Conservation (phyloP, 164 flowering plant genomes). For the Aristolochia contorta region DNA sequence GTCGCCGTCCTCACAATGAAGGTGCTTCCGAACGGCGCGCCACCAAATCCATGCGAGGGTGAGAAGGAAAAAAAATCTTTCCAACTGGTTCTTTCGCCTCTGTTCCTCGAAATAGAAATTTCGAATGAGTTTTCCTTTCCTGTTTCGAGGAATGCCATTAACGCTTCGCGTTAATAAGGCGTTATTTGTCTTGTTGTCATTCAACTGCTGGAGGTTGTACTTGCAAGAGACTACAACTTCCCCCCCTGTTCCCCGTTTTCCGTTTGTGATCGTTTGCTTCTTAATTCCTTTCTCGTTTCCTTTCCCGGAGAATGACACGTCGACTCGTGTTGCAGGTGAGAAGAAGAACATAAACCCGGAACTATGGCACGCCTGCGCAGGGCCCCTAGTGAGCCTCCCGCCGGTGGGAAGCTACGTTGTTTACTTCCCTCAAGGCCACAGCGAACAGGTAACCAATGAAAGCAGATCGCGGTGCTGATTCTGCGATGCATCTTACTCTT, state of each 20-base stretch:
- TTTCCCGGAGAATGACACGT: slow-evolving; percentile 3
- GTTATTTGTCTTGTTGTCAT: too few relatives aligned
- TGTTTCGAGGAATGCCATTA: background rate
- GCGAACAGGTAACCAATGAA: slow-evolving; percentile 56
- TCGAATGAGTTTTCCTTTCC: slow-evolving; percentile 1
- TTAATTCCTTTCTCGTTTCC: background rate
- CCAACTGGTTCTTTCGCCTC: background rate
- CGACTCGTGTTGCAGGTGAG: slow-evolving; percentile 36
- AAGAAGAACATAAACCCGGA: slow-evolving; percentile 77
- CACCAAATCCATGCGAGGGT: slow-evolving; percentile 41
- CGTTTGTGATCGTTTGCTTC: background rate
- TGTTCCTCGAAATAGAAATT: background rate
- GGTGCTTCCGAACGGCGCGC: slow-evolving; percentile 28
- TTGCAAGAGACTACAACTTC: too few relatives aligned
- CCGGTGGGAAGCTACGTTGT: slow-evolving; percentile 76
- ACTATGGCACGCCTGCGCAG: slow-evolving; percentile 96
- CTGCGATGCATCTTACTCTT: background rate
- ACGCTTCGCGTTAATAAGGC: background rate
- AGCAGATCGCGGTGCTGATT: background rate
- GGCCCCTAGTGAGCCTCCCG: slow-evolving; percentile 76
- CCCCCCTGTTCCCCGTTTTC: slow-evolving; percentile 2
- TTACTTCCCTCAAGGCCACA: slow-evolving; percentile 91
- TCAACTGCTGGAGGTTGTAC: too few relatives aligned
- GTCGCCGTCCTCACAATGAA: slow-evolving; percentile 32
- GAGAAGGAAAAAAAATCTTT: background rate